These are phyloP conservation scores for Aspergillus conjunctus DNA, from an alignment of 495 filamentous ascomycete genomes.

Conservation along the genomic window DNA sequence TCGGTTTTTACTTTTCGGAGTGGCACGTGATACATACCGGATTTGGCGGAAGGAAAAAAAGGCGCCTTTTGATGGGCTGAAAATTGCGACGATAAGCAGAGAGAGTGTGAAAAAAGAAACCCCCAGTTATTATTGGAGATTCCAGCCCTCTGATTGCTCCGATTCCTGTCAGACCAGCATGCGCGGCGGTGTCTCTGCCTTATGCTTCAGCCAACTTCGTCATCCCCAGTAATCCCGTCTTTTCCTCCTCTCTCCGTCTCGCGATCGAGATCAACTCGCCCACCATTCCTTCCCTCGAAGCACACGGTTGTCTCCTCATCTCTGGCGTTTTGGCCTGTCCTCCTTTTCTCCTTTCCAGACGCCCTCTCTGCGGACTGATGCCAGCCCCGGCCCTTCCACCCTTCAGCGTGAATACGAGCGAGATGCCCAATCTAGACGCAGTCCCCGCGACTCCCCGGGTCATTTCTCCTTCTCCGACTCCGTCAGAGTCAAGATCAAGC, in stretches of 20 bases:
- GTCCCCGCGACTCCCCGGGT: constrained; percentile 69
- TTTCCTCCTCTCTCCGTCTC: constrained; percentile 1
- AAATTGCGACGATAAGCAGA: constrained; percentile 11
- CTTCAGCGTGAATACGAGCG: constrained; percentile 42
- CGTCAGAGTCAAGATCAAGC: constrained; percentile 53
- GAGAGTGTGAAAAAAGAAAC: constrained; percentile 3
- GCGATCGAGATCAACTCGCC: constrained; percentile 17
- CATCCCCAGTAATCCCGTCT: constrained; percentile 14
- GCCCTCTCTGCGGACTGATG: constrained; percentile 56
- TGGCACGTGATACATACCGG: constrained; percentile 19
- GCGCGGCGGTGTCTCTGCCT: constrained; percentile 22
- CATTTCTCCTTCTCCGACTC: constrained; percentile 69
- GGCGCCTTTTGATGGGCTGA: constrained; percentile 9
- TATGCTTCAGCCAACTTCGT: constrained; percentile 18
- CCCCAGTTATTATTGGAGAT: background rate
- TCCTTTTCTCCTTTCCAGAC: constrained; percentile 31
- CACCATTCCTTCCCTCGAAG: constrained; percentile 32
- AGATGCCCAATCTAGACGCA: constrained; percentile 49
- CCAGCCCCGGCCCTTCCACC: constrained; percentile 47
- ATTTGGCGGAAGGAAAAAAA: constrained; percentile 16
- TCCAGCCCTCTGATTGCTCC: constrained; percentile 4
- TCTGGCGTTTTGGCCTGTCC: constrained; percentile 33
- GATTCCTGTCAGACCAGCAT: constrained; percentile 17
- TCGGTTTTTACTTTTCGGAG: background rate
- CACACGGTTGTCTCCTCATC: constrained; percentile 14